Evolutionary conservation across 352 stramenopile species (phyloP).

Genomic region (Phytopythium chamaehyphon): DNA sequence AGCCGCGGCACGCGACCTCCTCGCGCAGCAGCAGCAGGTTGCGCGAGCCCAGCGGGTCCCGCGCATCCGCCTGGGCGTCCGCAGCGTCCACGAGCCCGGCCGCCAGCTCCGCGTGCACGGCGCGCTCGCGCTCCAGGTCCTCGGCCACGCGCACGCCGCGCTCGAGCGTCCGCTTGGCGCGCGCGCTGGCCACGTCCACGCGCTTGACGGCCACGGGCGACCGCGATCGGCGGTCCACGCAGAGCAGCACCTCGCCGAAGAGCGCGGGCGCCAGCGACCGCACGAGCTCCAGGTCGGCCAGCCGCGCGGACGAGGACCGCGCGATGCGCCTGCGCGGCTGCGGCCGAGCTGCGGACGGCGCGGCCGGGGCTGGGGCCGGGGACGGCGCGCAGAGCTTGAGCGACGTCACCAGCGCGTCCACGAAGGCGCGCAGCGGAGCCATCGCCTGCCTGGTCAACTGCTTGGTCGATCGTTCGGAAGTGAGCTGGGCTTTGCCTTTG

Average conservation of each 20-base stretch:
- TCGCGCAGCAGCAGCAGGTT: slow-evolving; percentile 49
- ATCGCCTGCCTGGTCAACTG: no score
- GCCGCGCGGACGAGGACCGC: slow-evolving; percentile 22
- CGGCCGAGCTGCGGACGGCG: slow-evolving; percentile 4
- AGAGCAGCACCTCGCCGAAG: slow-evolving; percentile 56
- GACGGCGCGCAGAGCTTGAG: slow-evolving; percentile 11
- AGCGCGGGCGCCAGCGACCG: slow-evolving; percentile 42
- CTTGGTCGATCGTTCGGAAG: no score
- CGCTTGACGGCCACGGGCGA: slow-evolving; percentile 49
- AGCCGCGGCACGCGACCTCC: slow-evolving; percentile 32
- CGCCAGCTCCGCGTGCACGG: slow-evolving; percentile 36
- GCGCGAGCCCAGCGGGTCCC: slow-evolving; percentile 11
- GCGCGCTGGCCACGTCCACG: slow-evolving; percentile 32
- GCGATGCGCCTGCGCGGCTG: slow-evolving; percentile 10
- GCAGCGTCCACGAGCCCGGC: neutral
- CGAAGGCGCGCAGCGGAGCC: slow-evolving; percentile 27
- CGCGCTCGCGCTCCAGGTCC: slow-evolving; percentile 40
- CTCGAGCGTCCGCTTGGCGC: slow-evolving; percentile 28
- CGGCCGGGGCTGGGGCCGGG: slow-evolving; percentile 14
- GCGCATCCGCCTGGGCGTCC: neutral
- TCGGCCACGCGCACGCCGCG: slow-evolving; percentile 34
- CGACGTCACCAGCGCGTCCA: slow-evolving; percentile 24
- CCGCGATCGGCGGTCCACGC: slow-evolving; percentile 27
- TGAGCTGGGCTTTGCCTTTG: no score
- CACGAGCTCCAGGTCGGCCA: slow-evolving; percentile 33